Base-by-base conservation (phyloP, 345 rosid genomes). In the Salix caprea region DNA sequence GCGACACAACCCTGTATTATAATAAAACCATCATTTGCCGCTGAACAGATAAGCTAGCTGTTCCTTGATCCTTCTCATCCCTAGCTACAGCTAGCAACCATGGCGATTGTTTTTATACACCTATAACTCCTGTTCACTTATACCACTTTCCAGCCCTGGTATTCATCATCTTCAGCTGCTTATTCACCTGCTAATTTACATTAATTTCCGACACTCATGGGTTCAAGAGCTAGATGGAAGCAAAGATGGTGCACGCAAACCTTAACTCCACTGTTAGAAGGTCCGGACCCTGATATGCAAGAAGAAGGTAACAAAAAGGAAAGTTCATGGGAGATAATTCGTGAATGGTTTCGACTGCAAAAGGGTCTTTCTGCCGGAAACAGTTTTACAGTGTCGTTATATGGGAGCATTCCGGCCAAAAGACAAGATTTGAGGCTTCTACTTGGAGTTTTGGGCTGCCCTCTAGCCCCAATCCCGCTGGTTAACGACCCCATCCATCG, bases 341-440 rank as follows among this genome's bases (percentile, higher is more conserved):
- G 97, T 11, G 97, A 92, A 84, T 95, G 99, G 97, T 95, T 95
- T 81, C 87, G 94, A n/a, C 69, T 85, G 61, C 94, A 94, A 52
- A 94, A 88, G 84, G 90, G 90, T 0, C 72, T 84, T n/a, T 86
- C 90, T 0, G 64, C 64, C 3, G 65, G 19, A 16, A 67, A 40
- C 71, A 81, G 56, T 4, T 52, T 82, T 65, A 71, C 86, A 7
- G 73, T 82, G 34, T 80, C 90, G 18, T 75, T 76, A 37, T 79
- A 85, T 74, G 85, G 79, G 21, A 75, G 68, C 69, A 67, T 66
- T 5, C 86, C 90, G 7, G 77, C 93, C 15, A 92, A 90, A 73
- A 81, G 84, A 36, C 97, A 90, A 72, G 99, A 92, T 76, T 78
- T 90, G 71, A 87, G 96, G 81, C 97, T 92, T 69, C 75, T 92